Conservation (phyloP, 139 green algal genomes). For the Coccomyxa sp. region DNA sequence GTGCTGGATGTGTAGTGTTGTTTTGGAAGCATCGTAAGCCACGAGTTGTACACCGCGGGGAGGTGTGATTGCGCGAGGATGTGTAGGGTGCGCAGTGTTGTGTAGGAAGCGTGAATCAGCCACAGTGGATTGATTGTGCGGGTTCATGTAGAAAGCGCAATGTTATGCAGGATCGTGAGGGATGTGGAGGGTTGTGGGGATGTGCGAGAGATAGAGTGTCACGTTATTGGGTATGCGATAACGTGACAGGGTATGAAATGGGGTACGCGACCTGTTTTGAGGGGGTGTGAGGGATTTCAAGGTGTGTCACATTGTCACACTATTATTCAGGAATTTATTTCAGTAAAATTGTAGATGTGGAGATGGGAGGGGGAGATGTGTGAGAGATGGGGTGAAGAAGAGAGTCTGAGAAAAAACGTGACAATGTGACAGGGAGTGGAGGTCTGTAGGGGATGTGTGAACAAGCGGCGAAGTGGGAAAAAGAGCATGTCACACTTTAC, state of each 20-base stretch:
- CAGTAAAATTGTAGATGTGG: not conserved
- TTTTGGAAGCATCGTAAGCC: not conserved
- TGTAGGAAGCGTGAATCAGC: not conserved
- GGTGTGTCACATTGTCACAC: not conserved
- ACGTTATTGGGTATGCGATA: not conserved
- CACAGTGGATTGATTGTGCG: too few species aligned
- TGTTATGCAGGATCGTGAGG: not conserved
- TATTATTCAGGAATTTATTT: not conserved
- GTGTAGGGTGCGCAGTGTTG: not conserved
- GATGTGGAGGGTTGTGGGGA: not conserved
- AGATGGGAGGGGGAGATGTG: not conserved
- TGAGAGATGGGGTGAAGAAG: not conserved
- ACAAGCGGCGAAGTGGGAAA: not conserved
- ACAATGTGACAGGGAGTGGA: not conserved
- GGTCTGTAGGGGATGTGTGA: not conserved
- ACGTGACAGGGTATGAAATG: slow-evolving; percentile 1
- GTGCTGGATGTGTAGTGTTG: not conserved
- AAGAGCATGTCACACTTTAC: slow-evolving; percentile 1
- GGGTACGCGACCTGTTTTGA: not conserved
- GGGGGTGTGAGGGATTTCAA: not conserved
- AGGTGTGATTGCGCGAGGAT: not conserved
- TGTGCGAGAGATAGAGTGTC: not conserved
- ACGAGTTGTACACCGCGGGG: too few species aligned
- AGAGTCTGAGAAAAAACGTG: slow-evolving; percentile 1
- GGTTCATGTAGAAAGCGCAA: not conserved